Base-by-base conservation (phyloP, 495 filamentous ascomycete species). In the Penicillium robsamsonii region DNA sequence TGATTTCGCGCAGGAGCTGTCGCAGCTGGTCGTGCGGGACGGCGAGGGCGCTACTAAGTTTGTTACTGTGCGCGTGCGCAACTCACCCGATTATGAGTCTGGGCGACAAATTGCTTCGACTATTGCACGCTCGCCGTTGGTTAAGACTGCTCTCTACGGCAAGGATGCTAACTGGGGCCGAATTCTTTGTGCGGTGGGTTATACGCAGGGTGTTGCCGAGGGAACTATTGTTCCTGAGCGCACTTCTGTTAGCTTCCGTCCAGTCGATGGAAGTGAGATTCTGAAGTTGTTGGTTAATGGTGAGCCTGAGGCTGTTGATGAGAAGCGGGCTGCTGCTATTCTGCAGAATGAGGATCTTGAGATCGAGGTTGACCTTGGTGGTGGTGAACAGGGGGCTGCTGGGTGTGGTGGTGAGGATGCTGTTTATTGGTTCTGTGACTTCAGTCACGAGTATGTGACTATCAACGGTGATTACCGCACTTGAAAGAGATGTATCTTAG, bases 21-120 rank as follows among this genome's bases (percentile, higher is more conserved):
- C 93, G 15, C 89, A 96, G 71, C 85, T 97, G 20, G 87, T 99
- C 30, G 90, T 99, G 22, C 87, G 92, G 33, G 95, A 99, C 68
- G 94, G 95, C 63, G 94, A 99, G 73, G 94, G 94, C 51, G 95
- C 95, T 4, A 97, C 94, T 15, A 99, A 99, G 75, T 97, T 97
- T 70, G 91, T 99, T 45, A 96, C 89, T 10, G 88, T 98, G 58
- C 84, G 84, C n/a, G 88, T 98, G 33, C 81, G 78, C 29, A 86
- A 91, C 69, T 84, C 86, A 9, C 75, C 85, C 3, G 84, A 83
- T 58, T 84, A 87, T 59, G 74, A 80, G 33, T 86, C 81, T 33
- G 86, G 85, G 0, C 79, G 84, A 13, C 75, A 79, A 69, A 84
- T 97, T 53, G 95, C 93, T 20, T 86, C 84, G 50, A 90, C 88